Conservation (phyloP, 305 asterid genomes). For the Solanum hybrid region DNA sequence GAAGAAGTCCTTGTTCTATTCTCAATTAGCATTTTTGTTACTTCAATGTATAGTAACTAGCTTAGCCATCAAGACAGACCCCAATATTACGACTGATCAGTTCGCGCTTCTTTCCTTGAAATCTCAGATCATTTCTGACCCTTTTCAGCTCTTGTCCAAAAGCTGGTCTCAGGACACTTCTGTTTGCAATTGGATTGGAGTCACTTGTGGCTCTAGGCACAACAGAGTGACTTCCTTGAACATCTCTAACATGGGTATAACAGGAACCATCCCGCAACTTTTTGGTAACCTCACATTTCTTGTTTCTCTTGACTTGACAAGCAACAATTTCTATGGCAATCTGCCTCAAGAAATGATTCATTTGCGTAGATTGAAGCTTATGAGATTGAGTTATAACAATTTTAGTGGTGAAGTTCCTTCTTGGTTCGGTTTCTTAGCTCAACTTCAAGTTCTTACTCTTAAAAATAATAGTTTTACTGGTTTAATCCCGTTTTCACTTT, state of each 20-base stretch:
- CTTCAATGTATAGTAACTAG: background rate
- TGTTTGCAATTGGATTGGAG: constrained; percentile 2
- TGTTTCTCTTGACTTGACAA: constrained; percentile 5
- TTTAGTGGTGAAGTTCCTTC: constrained; percentile 11
- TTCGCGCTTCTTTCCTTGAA: background rate
- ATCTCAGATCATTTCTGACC: background rate
- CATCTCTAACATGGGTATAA: constrained; percentile 12
- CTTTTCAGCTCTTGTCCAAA: background rate
- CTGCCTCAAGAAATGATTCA: background rate
- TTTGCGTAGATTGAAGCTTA: background rate
- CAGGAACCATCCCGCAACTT: constrained; percentile 16
- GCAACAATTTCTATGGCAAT: constrained; percentile 12
- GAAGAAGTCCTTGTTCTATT: background rate
- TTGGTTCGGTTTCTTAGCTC: background rate
- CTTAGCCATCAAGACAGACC: background rate
- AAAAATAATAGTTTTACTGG: background rate
- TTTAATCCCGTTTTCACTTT: constrained; percentile 12
- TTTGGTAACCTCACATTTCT: constrained; percentile 22
- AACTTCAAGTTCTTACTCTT: background rate
- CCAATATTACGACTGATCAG: background rate
- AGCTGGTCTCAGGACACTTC: background rate
- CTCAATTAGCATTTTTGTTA: background rate
- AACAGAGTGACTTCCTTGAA: constrained; percentile 10
- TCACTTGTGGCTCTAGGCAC: constrained; percentile 1
- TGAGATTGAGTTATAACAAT: constrained; percentile 3